Base-by-base conservation (phyloP, 1,284 basidiomycete species). In the Trichosporon ovoides region DNA sequence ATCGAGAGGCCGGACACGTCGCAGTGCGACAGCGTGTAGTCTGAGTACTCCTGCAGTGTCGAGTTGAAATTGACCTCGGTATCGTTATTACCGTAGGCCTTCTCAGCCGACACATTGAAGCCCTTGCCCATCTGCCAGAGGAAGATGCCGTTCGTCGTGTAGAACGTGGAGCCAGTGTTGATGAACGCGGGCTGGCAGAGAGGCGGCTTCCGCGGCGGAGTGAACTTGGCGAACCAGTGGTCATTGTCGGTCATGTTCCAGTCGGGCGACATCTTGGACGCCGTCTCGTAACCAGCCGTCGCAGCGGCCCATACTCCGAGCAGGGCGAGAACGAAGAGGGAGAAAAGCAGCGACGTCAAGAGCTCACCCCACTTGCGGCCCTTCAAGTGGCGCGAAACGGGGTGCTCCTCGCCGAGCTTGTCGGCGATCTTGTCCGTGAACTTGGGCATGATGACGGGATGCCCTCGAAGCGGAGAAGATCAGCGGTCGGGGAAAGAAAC, bases 61-160 rank as follows among this genome's bases (percentile, higher is more conserved):
- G 54, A 53, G 43, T 63, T 63, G 52, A 63, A 63, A 58, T 60
- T 63, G 53, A 58, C 54, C 22, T 16, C 4, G 10, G 53, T 53
- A 48, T 40, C 16, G 28, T 58, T 52, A 46, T 58, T 58, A 19
- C 54, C 58, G 11, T 54, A 22, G 12, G 33, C 50, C 31, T 48
- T 48, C 6, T 24, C 31, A 19, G 46, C 34, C 3, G 58, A 52
- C 6, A 63, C 56, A 40, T 63, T 63, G 58, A 63, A 63, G 22
- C 53, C 53, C 58, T 63, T 58, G 58, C 61, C 61, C 61, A 63
- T 63, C 58, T 63, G 51, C 61, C 61, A 63, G n/a, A 60, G 56
- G 51, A 53, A 63, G 64, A 60, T 54, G 48, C 60, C 59, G 38
- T 61, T 60, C 22, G 49, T 61, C 24, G 62, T 64, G 50, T 58